A percentile compares a stretch with the other conserved stretches of the same genome.
These are phyloP conservation scores for Coemansia reversa DNA, from an alignment of 192 early-diverging fungal genomes.

Conservation along the genomic window DNA sequence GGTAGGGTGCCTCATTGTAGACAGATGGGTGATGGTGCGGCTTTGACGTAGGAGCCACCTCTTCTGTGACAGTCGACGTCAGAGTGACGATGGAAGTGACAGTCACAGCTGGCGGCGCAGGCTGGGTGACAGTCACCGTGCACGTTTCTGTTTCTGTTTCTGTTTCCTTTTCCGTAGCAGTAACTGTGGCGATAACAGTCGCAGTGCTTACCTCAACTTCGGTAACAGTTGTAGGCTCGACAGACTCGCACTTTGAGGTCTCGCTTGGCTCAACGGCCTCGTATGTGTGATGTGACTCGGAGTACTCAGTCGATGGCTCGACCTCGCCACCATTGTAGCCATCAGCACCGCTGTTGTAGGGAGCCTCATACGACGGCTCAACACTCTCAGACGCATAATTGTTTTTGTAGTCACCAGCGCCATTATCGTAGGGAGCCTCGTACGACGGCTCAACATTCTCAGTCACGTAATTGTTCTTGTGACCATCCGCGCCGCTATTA, in stretches of 20 bases:
- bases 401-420: slow-evolving; percentile 19
- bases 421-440: slow-evolving; percentile 9
- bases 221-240: slow-evolving; percentile 17
- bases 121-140: slow-evolving; percentile 29
- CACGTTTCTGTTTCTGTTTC: slow-evolving; percentile 19
- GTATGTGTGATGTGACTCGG: slow-evolving; percentile 10
- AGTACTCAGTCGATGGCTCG: slow-evolving; percentile 18
- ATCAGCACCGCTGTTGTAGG: slow-evolving; percentile 2
- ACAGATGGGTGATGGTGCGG: background rate
- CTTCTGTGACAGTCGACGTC: slow-evolving; percentile 18
- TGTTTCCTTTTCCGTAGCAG: too few relatives aligned
- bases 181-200: slow-evolving; percentile 12
- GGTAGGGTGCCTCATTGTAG: slow-evolving; percentile 1
- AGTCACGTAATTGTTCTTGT: slow-evolving; percentile 5
- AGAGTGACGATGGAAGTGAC: slow-evolving; percentile 32
- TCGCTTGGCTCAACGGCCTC: slow-evolving; percentile 26
- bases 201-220: slow-evolving; percentile 7
- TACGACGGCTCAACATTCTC: slow-evolving; percentile 20
- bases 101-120: slow-evolving; percentile 36
- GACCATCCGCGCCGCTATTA: background rate
- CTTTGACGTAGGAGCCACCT: slow-evolving; percentile 18
- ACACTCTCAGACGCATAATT: slow-evolving; percentile 4
- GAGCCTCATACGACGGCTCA: slow-evolving; percentile 21
- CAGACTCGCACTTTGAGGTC: slow-evolving; percentile 17
- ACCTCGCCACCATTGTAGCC: slow-evolving; percentile 29